These are phyloP conservation scores for Aspergillus asperescens DNA, from an alignment of 495 filamentous ascomycete species.

Conservation along the genomic window DNA sequence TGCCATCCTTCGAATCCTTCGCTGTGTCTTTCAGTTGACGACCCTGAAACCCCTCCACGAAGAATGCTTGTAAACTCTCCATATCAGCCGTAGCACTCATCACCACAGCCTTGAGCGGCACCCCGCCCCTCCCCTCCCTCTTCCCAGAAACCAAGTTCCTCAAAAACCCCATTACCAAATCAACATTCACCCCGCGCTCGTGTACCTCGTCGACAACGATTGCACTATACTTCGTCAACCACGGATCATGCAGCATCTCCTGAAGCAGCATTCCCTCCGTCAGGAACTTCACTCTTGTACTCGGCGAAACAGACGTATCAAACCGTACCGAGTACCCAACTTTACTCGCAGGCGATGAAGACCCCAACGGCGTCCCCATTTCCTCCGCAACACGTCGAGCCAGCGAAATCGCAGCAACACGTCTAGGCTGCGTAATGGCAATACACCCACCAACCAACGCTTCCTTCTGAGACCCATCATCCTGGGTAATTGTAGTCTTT, in stretches of 20 bases:
- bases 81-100: constrained; percentile 97
- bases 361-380: constrained; percentile 75
- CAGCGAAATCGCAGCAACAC: constrained; percentile 91
- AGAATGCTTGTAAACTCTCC: constrained; percentile 70
- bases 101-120: constrained; percentile 79
- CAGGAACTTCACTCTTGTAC: constrained; percentile 81
- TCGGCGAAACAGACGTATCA: constrained; percentile 71
- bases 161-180: constrained; percentile 82
- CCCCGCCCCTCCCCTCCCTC: constrained; percentile 54
- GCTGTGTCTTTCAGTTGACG: constrained; percentile 9
- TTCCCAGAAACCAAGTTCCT: constrained; percentile 62
- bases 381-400: constrained; percentile 85
- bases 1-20: constrained; percentile 19
- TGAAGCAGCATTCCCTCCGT: constrained; percentile 97
- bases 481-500: constrained; percentile 41
- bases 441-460: constrained; percentile 74
- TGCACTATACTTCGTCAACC: constrained; percentile 76
- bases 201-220: constrained; percentile 96
- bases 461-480: constrained; percentile 42
- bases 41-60: constrained; percentile 45
- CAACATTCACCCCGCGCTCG: constrained; percentile 94
- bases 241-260: constrained; percentile 84
- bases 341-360: constrained; percentile 56
- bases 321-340: constrained; percentile 96
- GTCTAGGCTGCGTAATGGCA: constrained; percentile 88